Percentiles rank a stretch among this genome's conserved stretches.
phyloP scores from a whole-genome alignment of 257 asterid genomes.

The Handroanthus guayacan region DNA sequence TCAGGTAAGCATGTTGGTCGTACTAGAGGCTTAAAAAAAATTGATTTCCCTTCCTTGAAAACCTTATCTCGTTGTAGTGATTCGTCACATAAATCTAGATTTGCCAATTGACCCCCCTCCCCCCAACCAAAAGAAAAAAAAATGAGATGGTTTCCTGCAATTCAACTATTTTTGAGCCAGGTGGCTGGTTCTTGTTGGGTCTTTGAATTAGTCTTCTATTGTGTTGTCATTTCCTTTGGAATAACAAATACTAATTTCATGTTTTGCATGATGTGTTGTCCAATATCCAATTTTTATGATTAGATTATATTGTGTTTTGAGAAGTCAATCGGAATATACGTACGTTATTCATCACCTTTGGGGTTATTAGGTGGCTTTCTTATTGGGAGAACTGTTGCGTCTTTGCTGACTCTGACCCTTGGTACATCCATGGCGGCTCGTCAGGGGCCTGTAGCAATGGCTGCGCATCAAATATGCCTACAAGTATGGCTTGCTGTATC shows the following conservation, averaged over 20 bases:
- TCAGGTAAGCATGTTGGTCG: slow-evolving; percentile 63
- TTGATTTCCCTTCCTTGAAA: neutral
- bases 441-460: slow-evolving; percentile 94
- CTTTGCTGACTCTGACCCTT: slow-evolving; percentile 81
- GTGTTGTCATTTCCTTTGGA: neutral
- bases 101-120: neutral
- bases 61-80: neutral
- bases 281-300: neutral
- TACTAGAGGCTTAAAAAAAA: neutral
- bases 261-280: neutral
- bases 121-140: too few species aligned
- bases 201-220: neutral
- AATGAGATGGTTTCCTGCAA: slow-evolving; percentile 10
- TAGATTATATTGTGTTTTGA: neutral
- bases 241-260: neutral
- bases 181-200: neutral
- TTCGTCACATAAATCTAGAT: slow-evolving; percentile 2
- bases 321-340: neutral
- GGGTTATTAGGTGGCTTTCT: slow-evolving; percentile 81
- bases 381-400: slow-evolving; percentile 92
- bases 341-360: neutral
- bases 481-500: slow-evolving; percentile 98
- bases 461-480: slow-evolving; percentile 93
- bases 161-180: neutral
- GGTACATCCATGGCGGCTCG: slow-evolving; percentile 99